Conservation (phyloP, 1,284 basidiomycete species). For the Cutaneotrichosporon sp. region DNA sequence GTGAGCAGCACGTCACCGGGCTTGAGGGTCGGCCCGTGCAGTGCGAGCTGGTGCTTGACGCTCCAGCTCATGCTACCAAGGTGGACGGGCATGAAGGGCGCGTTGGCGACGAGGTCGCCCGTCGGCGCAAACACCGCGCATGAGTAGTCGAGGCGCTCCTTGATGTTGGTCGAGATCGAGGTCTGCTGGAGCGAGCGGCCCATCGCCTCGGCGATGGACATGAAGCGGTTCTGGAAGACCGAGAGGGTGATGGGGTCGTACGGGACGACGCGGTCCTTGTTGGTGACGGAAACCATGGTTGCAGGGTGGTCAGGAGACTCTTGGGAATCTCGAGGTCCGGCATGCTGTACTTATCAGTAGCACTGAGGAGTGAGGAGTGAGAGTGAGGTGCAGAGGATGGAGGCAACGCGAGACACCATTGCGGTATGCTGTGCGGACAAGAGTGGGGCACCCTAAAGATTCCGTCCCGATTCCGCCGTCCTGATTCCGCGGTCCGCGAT, state of each 20-base stretch:
- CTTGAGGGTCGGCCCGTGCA: constrained; percentile 42
- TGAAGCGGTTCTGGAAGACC: constrained; percentile 31
- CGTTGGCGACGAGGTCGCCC: constrained; percentile 57
- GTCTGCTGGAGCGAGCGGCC: constrained; percentile 56
- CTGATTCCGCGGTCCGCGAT: not conserved
- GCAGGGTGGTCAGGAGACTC: not conserved
- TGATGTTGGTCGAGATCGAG: constrained; percentile 53
- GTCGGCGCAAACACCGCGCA: constrained; percentile 58
- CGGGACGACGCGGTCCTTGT: constrained; percentile 1
- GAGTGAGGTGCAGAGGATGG: not conserved
- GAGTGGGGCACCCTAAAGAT: no score
- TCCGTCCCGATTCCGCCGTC: no score
- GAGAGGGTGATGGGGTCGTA: constrained; percentile 43
- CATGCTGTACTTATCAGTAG: not conserved
- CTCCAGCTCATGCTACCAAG: constrained; percentile 53
- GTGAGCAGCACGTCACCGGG: constrained; percentile 57
- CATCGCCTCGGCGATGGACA: constrained; percentile 57
- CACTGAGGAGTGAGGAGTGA: not conserved
- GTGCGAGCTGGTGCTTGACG: constrained; percentile 53
- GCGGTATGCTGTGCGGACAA: not conserved
- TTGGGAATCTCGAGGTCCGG: not conserved
- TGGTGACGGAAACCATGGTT: not conserved
- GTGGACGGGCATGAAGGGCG: constrained; percentile 58
- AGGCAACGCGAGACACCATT: not conserved
- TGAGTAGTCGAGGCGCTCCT: constrained; percentile 54